Evolutionary conservation across 441 rosid genomes (phyloP).

Genomic region (Rhodomyrtus psidioides): DNA sequence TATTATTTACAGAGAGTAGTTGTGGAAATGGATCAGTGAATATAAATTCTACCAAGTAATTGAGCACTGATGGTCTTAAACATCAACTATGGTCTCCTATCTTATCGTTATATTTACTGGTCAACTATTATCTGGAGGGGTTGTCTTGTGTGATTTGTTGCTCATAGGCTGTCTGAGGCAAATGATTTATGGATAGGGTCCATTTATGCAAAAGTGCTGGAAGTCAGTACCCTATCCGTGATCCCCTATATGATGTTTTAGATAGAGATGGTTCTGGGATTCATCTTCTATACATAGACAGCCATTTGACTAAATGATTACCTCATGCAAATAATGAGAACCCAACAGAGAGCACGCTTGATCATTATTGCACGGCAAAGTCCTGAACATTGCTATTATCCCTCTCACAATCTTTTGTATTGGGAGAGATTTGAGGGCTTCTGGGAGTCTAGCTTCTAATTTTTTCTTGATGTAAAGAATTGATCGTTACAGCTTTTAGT

Average conservation of each 20-base stretch:
- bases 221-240: background rate
- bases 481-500: background rate
- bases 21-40: background rate
- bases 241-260: background rate
- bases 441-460: background rate
- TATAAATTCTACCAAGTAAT: background rate
- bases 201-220: background rate
- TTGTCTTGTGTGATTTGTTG: background rate
- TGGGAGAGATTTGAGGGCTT: background rate
- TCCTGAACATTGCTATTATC: background rate
- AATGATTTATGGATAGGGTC: background rate
- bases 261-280: background rate
- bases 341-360: background rate
- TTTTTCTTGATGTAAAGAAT: background rate
- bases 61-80: background rate
- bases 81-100: background rate
- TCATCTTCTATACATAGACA: background rate
- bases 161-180: background rate
- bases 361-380: background rate
- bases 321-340: background rate
- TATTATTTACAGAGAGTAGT: background rate
- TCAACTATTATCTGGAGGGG: background rate
- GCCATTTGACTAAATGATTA: background rate
- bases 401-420: background rate
- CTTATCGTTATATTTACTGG: background rate